Evolutionary conservation across 108 stramenopile genomes (phyloP), one percentile per base, ranked within the genome.

Genomic region (Discostella stelligeroides): DNA sequence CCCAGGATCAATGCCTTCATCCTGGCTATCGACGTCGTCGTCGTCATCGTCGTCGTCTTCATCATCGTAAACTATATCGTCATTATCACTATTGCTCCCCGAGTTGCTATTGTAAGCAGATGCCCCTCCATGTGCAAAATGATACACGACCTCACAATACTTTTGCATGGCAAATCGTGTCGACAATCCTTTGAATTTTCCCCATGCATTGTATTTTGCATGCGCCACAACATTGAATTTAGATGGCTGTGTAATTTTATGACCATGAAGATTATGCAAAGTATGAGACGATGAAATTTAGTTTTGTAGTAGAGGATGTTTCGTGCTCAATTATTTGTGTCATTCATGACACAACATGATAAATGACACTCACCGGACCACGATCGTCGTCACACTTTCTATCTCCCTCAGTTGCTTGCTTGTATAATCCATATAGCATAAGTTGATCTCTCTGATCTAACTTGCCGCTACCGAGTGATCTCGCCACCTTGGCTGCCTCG

Each of bases 371-470:
- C 12, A n/a, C 40, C 53, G 23, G 25, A 39, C 70, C 30, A 76
- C 79, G 27, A 7, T 66, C 38, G 8, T 37, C 54, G 54, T n/a
- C n/a, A n/a, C n/a, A n/a, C n/a, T 66, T 63, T 41, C 71, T 70
- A 75, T 95, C 88, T 42, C 97, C 97, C 51, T 72, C 60, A 11
- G 79, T 83, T 14, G 88, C 88, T 72, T 97, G 97, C 45, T 97
- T 97, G 83, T 92, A 97, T 42, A 96, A 62, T 1, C 83, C 89
- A 72, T 97, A 97, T 8, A 96, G 66, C 67, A 90, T 80, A 4
- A 97, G 74, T 68, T 91, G 86, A 56, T 94, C 88, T n/a, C 62
- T 73, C 39, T 38, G 43, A 58, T 74, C 76, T 27, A 82, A 51
- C 13, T 28, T 37, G 57, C 46, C 66, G 48, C 66, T 28, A 8